Conservation (phyloP, 495 filamentous ascomycete species). For the Neurospora sp. region DNA sequence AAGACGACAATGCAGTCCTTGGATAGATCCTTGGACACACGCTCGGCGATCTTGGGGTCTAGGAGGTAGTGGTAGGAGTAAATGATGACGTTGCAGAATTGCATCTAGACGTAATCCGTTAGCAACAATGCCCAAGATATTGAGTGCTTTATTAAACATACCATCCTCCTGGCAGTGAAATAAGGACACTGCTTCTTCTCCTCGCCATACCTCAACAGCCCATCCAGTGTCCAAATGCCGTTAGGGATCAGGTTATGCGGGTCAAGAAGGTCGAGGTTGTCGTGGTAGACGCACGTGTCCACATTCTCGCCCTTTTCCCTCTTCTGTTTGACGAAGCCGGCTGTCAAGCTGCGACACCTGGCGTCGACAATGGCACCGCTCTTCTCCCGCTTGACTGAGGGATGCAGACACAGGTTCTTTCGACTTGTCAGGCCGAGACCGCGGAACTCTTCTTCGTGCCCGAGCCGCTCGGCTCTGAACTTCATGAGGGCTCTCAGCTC, state of each 20-base stretch:
- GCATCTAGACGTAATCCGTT: slow-evolving; percentile 51
- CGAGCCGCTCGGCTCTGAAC: slow-evolving; percentile 77
- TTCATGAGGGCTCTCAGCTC: slow-evolving; percentile 93
- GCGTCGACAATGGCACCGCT: slow-evolving; percentile 91
- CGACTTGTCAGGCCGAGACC: slow-evolving; percentile 88
- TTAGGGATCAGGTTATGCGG: slow-evolving; percentile 88
- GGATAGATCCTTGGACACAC: slow-evolving; percentile 90
- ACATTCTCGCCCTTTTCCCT: slow-evolving; percentile 91
- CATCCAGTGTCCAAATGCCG: slow-evolving; percentile 94
- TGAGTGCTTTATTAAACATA: too few relatives aligned
- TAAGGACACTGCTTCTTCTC: slow-evolving; percentile 96
- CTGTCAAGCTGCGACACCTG: slow-evolving; percentile 87
- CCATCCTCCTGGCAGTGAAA: slow-evolving; percentile 91
- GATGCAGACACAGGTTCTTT: slow-evolving; percentile 95
- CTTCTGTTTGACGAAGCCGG: slow-evolving; percentile 94
- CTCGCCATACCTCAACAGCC: slow-evolving; percentile 77
- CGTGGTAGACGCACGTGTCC: slow-evolving; percentile 89
- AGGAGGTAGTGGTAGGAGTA: slow-evolving; percentile 98
- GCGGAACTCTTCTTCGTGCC: slow-evolving; percentile 81
- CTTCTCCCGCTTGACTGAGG: slow-evolving; percentile 89
- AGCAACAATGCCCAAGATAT: too few relatives aligned
- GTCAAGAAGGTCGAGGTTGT: slow-evolving; percentile 91
- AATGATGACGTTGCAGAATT: slow-evolving; percentile 97
- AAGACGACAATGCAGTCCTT: slow-evolving; percentile 99
- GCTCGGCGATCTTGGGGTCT: slow-evolving; percentile 95